These are phyloP conservation scores for Podosphaera fusca DNA, from an alignment of 2,329 filamentous ascomycete species.

Conservation along the genomic window DNA sequence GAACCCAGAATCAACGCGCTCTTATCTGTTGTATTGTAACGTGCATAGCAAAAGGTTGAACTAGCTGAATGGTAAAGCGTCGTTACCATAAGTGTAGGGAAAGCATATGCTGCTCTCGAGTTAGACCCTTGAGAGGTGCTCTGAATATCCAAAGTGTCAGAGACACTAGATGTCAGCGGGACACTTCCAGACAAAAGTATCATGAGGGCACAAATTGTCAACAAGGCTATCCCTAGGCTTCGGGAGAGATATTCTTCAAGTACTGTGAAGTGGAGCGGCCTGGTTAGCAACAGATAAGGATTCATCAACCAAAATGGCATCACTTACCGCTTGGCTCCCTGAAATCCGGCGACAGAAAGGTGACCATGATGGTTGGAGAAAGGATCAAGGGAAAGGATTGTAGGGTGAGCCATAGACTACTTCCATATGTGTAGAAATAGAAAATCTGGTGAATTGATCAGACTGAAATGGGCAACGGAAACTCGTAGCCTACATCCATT, in stretches of 20 bases:
- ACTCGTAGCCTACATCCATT: no score
- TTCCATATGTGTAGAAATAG: constrained; percentile 27
- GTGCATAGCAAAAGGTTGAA: constrained; percentile 35
- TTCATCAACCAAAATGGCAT: not conserved
- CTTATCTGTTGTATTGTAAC: constrained; percentile 27
- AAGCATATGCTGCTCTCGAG: constrained; percentile 29
- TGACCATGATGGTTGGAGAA: constrained; percentile 35
- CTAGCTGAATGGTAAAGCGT: constrained; percentile 31
- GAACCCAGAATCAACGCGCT: constrained; percentile 29
- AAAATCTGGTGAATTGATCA: constrained; percentile 19
- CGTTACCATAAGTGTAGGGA: constrained; percentile 34
- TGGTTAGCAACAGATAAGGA: constrained; percentile 2
- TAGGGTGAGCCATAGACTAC: constrained; percentile 24
- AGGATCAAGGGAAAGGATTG: constrained; percentile 28
- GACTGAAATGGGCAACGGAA: no score
- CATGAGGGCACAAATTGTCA: constrained; percentile 31
- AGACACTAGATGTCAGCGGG: constrained; percentile 26
- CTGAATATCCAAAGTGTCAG: constrained; percentile 13
- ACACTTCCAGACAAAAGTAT: constrained; percentile 40
- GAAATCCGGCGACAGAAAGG: constrained; percentile 32
- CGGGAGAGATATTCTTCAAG: constrained; percentile 42
- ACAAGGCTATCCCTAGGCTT: constrained; percentile 31
- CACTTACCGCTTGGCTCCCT: constrained; percentile 28
- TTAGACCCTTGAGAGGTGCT: constrained; percentile 22
- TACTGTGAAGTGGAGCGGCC: constrained; percentile 16